phyloP scores from a whole-genome alignment of 1,139 yeast species.

The Taphrina pruni region DNA sequence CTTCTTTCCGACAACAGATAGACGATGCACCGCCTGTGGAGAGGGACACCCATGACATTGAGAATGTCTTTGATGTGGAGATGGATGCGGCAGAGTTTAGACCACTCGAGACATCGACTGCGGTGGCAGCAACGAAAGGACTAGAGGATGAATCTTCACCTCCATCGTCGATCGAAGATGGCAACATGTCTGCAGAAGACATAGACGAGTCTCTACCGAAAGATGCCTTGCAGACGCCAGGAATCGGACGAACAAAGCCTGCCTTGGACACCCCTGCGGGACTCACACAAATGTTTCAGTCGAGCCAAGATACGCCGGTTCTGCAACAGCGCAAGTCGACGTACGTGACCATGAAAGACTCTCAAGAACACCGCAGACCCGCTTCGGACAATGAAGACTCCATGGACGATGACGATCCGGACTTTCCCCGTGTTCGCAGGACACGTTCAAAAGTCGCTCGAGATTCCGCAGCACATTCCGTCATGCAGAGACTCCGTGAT shows the following conservation, averaged over 20 bases:
- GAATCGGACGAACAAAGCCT: neutral
- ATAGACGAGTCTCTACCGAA: neutral
- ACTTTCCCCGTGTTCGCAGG: constrained; percentile 25
- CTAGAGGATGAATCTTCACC: constrained; percentile 10
- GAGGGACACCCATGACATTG: constrained; percentile 13
- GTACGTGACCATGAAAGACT: constrained; percentile 35
- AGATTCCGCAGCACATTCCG: constrained; percentile 10
- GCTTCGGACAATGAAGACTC: constrained; percentile 16
- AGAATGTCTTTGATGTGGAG: constrained; percentile 19
- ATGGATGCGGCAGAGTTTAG: neutral
- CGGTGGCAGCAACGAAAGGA: neutral
- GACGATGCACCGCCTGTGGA: constrained; percentile 25
- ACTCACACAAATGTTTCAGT: constrained; percentile 36
- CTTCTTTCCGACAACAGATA: constrained; percentile 27
- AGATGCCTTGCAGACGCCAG: constrained; percentile 10
- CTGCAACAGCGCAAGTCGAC: constrained; percentile 32
- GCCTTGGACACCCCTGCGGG: constrained; percentile 28
- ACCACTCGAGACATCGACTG: constrained; percentile 23
- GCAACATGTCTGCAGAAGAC: neutral
- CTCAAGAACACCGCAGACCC: constrained; percentile 26
- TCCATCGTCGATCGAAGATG: constrained; percentile 10
- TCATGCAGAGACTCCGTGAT: constrained; percentile 33
- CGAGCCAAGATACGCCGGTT: constrained; percentile 40
- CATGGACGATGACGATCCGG: constrained; percentile 32
- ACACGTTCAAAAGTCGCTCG: constrained; percentile 3